Evolutionary conservation across 176 grass and related monocot genomes (phyloP).

Genomic region (Metroxylon sagu): DNA sequence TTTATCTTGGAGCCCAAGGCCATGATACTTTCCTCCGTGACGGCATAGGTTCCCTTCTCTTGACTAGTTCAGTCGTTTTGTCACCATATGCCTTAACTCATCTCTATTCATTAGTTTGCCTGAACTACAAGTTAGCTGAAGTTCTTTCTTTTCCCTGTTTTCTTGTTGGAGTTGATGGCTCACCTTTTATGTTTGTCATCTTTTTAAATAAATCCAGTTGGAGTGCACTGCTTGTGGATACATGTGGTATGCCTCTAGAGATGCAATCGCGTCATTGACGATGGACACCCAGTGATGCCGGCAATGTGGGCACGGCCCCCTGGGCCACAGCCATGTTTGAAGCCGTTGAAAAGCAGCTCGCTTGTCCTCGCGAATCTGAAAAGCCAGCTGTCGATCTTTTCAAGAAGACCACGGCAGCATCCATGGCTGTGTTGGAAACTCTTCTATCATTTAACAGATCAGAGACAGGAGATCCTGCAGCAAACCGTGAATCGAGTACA

Average conservation of each 20-base stretch:
- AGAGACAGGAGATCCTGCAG: conserved; percentile 28
- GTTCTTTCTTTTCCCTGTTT: no score
- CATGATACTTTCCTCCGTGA: no score
- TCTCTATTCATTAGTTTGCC: no score
- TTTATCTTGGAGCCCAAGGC: no score
- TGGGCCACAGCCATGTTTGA: conserved; percentile 85
- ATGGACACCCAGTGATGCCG: conserved; percentile 39
- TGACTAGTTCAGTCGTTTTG: no score
- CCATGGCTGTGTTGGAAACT: conserved; percentile 51
- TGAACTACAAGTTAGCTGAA: no score
- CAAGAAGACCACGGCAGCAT: conserved; percentile 44
- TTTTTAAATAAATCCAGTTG: conserved; percentile 29
- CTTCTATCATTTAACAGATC: conserved; percentile 40
- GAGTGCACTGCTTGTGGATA: conserved; percentile 73
- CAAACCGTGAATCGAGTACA: conserved; percentile 3
- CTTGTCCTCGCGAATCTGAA: conserved; percentile 44
- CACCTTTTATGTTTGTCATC: neutral
- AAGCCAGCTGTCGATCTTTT: conserved; percentile 27
- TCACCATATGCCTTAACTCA: no score
- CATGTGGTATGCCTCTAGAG: conserved; percentile 64
- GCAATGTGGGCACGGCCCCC: conserved; percentile 58
- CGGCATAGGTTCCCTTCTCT: no score
- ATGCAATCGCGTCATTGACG: conserved; percentile 63
- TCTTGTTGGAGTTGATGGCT: no score
- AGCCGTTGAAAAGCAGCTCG: conserved; percentile 60